Base-by-base conservation (phyloP, 2,329 filamentous ascomycete genomes). In the Nothophoma quercina region DNA sequence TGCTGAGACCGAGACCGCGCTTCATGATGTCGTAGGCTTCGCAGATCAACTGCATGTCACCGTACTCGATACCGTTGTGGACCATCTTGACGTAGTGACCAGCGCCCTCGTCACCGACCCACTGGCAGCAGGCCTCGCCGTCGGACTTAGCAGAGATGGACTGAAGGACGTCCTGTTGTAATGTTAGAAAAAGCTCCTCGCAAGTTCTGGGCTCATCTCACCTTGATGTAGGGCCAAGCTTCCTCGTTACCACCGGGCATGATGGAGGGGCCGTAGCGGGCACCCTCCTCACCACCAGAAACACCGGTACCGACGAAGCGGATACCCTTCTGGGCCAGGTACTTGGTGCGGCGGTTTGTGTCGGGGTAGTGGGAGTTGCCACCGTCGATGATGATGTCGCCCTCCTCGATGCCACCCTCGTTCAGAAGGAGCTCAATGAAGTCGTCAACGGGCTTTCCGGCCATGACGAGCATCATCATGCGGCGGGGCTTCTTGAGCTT, bases 41-140 rank as follows among this genome's bases (percentile, higher is more conserved):
- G 81, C 89, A 96, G 78, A 99, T 99, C 74, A 99, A 86, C 85
- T 99, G 95, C 95, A 99, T 99, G 83, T 99, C 95, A 87, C 95
- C 95, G 78, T 99, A 99, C 83, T 99, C 95, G 72, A 99, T 99
- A 86, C 95, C 95, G 82, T 99, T 99, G 89, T 99, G 95, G 62
- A 99, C 95, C 95, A 99, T 99, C 90, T 99, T 99, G 84, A 99
- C 93, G 85, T 97, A 99, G 88, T 99, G 95, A 71, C 95, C 95
- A 81, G 95, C 91, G 87, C 95, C 95, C 80, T 98, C 92, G 81
- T 98, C 95, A 83, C 95, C 95, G 71, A 99, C 95, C 95, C 95
- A 99, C 81, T 99, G 95, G 77, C 95, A 99, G 88, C 95, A 99
- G 64, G 95, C 82, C 85, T 99, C 95, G 72, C 88, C 88, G 73